Evolutionary conservation across 768 basidiomycete genomes (phyloP), one percentile per base, ranked within the genome.

Genomic region (Exsudoporus frostii): DNA sequence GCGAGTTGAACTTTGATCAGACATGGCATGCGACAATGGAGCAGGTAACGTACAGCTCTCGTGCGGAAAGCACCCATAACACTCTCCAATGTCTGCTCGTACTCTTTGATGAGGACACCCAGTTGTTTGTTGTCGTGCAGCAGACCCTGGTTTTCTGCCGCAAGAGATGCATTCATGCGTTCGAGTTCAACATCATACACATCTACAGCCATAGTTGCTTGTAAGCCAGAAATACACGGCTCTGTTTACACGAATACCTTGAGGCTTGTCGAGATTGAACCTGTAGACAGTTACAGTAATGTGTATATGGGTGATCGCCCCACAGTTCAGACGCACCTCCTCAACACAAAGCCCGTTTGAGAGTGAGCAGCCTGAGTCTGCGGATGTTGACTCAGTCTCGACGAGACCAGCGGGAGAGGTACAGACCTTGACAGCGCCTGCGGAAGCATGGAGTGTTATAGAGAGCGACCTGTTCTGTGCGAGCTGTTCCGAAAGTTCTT

Each of bases 61-160:
- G 84, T 88, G 51, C 97, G 80, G 73, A 99, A 99, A 27, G 73
- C 64, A 78, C 85, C 82, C 97, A 99, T 99, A 40, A 98, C 83
- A 7, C 81, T 90, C 71, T 99, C 97, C 30, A 99, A 74, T 1
- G 96, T 98, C 65, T 92, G 89, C 68, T 99, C 97, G 65, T 97
- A 98, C 68, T 99, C 97, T 63, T 94, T 94, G 62, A 98, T 86
- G 48, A 99, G 76, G 6, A 80, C 75, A 58, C 87, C 90, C 30
- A 99, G 79, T 61, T 98, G 96, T 67, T 97, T 96, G 76, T 98
- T 99, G 73, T 98, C 97, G 61, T 96, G 83, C 62, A 90, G 83
- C 39, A 99, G 75, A 7, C 75, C 72, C 60, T 89, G 86, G 67
- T 98, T 99, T 69, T 99, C 95, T 22, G 80, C 72, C 5, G 80